A percentile compares a stretch with the other conserved stretches of the same genome.
These are phyloP conservation scores for Penicillium soppii DNA, from an alignment of 495 filamentous ascomycete species.

Conservation along the genomic window DNA sequence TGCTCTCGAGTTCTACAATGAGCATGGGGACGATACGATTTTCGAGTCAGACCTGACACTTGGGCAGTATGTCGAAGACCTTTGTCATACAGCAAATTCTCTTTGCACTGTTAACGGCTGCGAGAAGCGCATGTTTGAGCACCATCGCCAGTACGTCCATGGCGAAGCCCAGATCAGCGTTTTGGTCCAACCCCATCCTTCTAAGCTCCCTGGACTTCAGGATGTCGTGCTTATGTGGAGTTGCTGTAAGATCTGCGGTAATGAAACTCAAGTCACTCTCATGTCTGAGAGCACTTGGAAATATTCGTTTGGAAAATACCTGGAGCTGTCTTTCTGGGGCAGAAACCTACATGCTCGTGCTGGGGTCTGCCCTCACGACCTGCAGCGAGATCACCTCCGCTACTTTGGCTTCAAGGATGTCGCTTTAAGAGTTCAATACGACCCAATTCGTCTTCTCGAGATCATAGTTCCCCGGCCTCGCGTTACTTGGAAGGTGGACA, in stretches of 20 bases:
- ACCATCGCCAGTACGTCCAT: slow-evolving; percentile 96
- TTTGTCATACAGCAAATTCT: slow-evolving; percentile 72
- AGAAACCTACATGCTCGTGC: slow-evolving; percentile 74
- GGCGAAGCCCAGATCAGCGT: slow-evolving; percentile 91
- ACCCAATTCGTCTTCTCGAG: slow-evolving; percentile 88
- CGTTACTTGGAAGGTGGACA: slow-evolving; percentile 96
- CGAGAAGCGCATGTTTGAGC: slow-evolving; percentile 84
- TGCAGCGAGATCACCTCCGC: slow-evolving; percentile 85
- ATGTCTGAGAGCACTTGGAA: slow-evolving; percentile 98
- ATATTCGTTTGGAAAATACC: slow-evolving; percentile 97
- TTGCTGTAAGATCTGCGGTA: slow-evolving; percentile 84
- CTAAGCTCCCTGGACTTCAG: slow-evolving; percentile 66
- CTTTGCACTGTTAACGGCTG: slow-evolving; percentile 82
- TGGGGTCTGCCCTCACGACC: slow-evolving; percentile 87
- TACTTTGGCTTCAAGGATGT: slow-evolving; percentile 89
- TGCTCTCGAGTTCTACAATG: slow-evolving; percentile 87
- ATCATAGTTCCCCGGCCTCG: slow-evolving; percentile 87
- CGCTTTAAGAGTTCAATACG: slow-evolving; percentile 86
- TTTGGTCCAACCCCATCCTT: slow-evolving; percentile 73
- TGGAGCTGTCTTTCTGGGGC: slow-evolving; percentile 96
- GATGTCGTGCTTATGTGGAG: slow-evolving; percentile 97
- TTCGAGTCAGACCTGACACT: slow-evolving; percentile 89
- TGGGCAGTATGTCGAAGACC: slow-evolving; percentile 92
- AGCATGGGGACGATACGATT: slow-evolving; percentile 62
- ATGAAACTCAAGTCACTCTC: slow-evolving; percentile 82